Evolutionary conservation across 257 asterid species (phyloP).

Genomic region (Capsicum rhomboideum): DNA sequence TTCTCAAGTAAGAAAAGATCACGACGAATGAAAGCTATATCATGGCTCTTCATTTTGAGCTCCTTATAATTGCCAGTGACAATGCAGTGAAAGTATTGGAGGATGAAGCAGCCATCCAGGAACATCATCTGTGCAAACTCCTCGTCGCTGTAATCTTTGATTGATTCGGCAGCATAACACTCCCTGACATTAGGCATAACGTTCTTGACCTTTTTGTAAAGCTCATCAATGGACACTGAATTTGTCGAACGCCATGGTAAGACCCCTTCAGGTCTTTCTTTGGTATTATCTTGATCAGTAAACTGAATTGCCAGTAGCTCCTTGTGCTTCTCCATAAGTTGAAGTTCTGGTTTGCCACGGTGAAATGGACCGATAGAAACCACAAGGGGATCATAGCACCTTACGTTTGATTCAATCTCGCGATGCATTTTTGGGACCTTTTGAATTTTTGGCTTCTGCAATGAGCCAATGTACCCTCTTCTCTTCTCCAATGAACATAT

Average conservation of each 20-base stretch:
- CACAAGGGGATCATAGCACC: neutral
- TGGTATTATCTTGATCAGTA: neutral
- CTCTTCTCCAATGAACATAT: neutral
- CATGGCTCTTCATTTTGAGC: neutral
- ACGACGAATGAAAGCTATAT: neutral
- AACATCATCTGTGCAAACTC: constrained; percentile 6
- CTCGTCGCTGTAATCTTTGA: neutral
- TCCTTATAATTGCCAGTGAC: neutral
- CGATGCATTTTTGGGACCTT: neutral
- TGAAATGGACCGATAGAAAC: constrained; percentile 2
- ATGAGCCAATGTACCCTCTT: neutral
- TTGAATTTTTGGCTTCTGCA: neutral
- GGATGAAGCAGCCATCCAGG: constrained; percentile 7
- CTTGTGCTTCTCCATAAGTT: neutral
- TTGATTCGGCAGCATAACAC: neutral
- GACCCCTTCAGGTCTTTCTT: neutral
- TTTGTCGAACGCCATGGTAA: neutral
- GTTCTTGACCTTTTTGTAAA: neutral
- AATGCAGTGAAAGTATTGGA: neutral
- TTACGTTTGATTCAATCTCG: neutral
- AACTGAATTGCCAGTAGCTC: neutral
- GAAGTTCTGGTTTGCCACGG: neutral
- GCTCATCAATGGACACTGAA: neutral
- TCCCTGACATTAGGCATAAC: neutral
- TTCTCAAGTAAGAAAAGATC: constrained; percentile 19